These are phyloP conservation scores for Eimeria falciformis DNA, from an alignment of 169 alveolate genomes.

Conservation along the genomic window DNA sequence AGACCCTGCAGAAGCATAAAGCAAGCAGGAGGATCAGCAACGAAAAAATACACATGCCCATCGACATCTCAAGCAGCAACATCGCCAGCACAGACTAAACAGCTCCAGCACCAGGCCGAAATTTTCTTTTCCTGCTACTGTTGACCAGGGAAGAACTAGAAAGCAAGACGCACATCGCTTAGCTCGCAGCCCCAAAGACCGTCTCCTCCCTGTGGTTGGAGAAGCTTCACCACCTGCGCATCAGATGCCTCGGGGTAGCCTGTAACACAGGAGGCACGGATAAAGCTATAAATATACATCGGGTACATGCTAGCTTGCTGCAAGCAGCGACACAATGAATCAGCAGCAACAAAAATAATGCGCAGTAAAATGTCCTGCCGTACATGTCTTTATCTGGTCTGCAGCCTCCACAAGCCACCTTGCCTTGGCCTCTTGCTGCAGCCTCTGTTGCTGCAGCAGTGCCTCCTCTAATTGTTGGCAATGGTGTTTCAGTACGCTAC, in stretches of 20 bases:
- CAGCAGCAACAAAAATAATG: not conserved
- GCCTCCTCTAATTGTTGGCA: slow-evolving; percentile 40
- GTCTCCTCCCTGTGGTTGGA: not conserved
- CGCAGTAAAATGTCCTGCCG: not conserved
- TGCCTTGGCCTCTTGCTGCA: slow-evolving; percentile 62
- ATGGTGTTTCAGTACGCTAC: slow-evolving; percentile 56
- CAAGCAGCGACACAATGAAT: not conserved
- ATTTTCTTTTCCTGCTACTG: no score
- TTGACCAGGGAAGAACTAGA: no score
- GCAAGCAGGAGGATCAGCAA: not conserved
- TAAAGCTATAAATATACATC: not conserved
- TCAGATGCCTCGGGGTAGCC: not conserved
- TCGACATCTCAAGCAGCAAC: not conserved
- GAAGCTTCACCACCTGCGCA: not conserved
- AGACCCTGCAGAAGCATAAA: slow-evolving; percentile 29
- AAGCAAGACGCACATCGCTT: not conserved
- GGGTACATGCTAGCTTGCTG: not conserved
- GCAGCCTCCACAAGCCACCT: slow-evolving; percentile 58
- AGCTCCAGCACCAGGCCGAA: no score
- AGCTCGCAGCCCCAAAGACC: not conserved
- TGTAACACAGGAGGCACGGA: not conserved
- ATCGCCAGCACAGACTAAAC: not conserved
- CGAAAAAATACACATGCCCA: no score
- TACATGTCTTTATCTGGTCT: slow-evolving; percentile 29
- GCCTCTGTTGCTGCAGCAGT: slow-evolving; percentile 54